Evolutionary conservation across 352 stramenopile genomes (phyloP), one percentile per base, ranked within the genome.

Genomic region (Thraustotheca clavata): DNA sequence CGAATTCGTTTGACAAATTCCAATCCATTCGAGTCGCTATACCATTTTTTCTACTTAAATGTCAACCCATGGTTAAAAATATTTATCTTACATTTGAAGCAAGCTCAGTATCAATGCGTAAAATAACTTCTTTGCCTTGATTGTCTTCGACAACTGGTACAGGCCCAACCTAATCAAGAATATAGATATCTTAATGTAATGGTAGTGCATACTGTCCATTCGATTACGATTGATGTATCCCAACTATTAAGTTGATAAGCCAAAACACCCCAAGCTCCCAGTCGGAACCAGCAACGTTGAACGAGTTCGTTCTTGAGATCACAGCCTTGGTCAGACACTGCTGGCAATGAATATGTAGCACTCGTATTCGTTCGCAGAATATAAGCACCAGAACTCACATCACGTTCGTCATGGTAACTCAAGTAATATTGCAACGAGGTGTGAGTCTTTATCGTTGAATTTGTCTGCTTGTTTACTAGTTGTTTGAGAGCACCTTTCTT

Each of bases 111-210:
- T 86, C 75, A 54, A 95, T 98, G 34, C 88, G 88, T 0, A 94
- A 71, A 40, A 99, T 89, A n/a, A 99, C 82, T 77, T 99, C 96
- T 62, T 98, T 98, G 18, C 96, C 96, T 48, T 87, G 76, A 29
- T 85, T 82, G 68, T 92, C 83, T 4, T 83, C 68, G 22, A 90
- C 68, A 22, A 90, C 81, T 0, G 83, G 80, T n/a, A 92, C 77
- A 1, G 80, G 73, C 0, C 80, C 83, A 11, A 92, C 55, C 55
- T 59, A 59, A 79, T 0, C 80, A 77, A 27, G 14, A 52, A 52
- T 33, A 18, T 52, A 16, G 14, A 18, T 7, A 33, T 38, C 8
- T n/a, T 57, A 8, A 16, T 57, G 50, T 22, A 66, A 59, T 1
- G 29, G 59, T 18, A 48, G 16, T 43, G 32, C 50, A 86, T 9